phyloP scores from a whole-genome alignment of 495 filamentous ascomycete genomes.

The Bacidia gigantensis region DNA sequence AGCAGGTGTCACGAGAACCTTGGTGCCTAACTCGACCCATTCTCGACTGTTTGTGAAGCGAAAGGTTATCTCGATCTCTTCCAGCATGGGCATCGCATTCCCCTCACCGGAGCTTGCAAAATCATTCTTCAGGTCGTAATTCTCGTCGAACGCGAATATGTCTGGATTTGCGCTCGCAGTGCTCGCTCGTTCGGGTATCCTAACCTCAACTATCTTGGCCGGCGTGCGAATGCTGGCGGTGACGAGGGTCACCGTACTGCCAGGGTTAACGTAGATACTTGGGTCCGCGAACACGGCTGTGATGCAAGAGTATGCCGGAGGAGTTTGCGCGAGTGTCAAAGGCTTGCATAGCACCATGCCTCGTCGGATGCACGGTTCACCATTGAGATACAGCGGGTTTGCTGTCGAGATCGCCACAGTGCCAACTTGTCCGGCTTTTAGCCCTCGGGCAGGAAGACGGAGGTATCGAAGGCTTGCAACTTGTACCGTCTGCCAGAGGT shows the following conservation, averaged over 20 bases:
- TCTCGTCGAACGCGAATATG: constrained; percentile 48
- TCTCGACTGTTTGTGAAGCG: constrained; percentile 63
- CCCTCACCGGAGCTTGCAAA: constrained; percentile 24
- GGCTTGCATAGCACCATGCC: constrained; percentile 59
- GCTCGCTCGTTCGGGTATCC: constrained; percentile 26
- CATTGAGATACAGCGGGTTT: constrained; percentile 8
- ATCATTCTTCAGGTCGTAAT: constrained; percentile 34
- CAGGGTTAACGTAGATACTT: constrained; percentile 35
- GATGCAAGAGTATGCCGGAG: constrained; percentile 35
- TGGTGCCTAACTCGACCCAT: constrained; percentile 71
- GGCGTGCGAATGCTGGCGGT: constrained; percentile 74
- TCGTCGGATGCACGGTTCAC: constrained; percentile 47
- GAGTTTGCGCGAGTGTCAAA: constrained; percentile 24
- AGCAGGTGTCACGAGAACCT: constrained; percentile 59
- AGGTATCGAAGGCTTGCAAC: constrained; percentile 81
- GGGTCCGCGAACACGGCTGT: constrained; percentile 33
- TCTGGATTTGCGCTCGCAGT: constrained; percentile 28
- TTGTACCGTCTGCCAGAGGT: constrained; percentile 53
- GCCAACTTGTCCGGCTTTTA: constrained; percentile 74
- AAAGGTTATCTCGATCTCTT: constrained; percentile 51
- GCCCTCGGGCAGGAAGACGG: constrained; percentile 63
- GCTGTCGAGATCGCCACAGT: constrained; percentile 62
- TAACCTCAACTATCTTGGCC: constrained; percentile 51
- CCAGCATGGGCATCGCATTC: constrained; percentile 13
- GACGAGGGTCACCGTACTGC: constrained; percentile 62